Base-by-base conservation (phyloP, 257 asterid species). In the Scutellaria galericulata region DNA sequence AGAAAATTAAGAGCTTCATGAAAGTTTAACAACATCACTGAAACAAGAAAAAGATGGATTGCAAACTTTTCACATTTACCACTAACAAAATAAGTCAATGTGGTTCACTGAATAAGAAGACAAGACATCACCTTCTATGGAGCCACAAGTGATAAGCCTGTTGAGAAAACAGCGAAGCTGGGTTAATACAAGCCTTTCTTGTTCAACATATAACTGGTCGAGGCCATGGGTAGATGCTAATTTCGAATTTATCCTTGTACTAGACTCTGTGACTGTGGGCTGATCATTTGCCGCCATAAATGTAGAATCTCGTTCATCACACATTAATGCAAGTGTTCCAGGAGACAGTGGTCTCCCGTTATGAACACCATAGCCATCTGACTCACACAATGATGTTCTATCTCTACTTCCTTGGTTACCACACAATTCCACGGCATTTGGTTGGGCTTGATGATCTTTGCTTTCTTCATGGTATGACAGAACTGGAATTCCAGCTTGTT, bases 171-270 rank as follows among this genome's bases (percentile, higher is more conserved):
- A 48, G 68, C 84, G 81, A 31, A 88, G 83, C 12, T 50, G 77
- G 61, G 85, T 78, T 61, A 88, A 70, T n/a, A 85, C 86, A 51
- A 88, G 86, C 76, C 77, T 82, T 72, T 90, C 97, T 76, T 86
- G 95, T 74, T 90, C 97, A 10, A 82, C 83, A 47, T 84, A 73
- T 50, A 76, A 71, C 65, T 64, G 40, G 41, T 68, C 50, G 60
- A 67, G 67, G 27, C 71, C 82, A 3, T 74, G 42, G 40, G 54
- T 60, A 35, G 86, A 70, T 31, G 59, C 70, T 63, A 78, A 60
- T 50, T 70, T 53, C 55, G 48, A 60, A 39, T 64, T 60, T 11
- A 71, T 60, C 24, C 68, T 62, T 24, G 66, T 45, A 59, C 71
- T 45, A 41, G 79, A 24, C 41, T 78, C 76, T 35, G 80, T 40